phyloP scores from a whole-genome alignment of 768 basidiomycete species.

The Suillus brevipes region DNA sequence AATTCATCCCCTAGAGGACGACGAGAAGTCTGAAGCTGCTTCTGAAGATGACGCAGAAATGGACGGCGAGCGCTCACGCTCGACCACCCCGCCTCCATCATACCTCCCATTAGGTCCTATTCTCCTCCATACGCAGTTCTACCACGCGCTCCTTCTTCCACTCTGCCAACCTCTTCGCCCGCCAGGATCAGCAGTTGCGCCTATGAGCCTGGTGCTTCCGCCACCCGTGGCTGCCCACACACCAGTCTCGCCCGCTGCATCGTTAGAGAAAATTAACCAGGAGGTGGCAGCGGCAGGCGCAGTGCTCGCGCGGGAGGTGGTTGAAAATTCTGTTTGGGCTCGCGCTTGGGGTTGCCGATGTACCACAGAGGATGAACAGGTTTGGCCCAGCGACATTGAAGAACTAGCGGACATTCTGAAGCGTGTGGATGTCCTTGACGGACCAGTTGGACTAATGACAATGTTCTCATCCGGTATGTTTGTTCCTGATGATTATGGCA shows the following conservation, averaged over 20 bases:
- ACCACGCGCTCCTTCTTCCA: slow-evolving; percentile 62
- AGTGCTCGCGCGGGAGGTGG: slow-evolving; percentile 64
- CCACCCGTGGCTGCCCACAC: slow-evolving; percentile 64
- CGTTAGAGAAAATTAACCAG: slow-evolving; percentile 59
- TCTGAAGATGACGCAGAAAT: slow-evolving; percentile 43
- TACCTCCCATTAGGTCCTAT: slow-evolving; percentile 73
- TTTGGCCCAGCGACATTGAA: slow-evolving; percentile 63
- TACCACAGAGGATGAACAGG: slow-evolving; percentile 5
- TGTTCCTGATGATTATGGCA: slow-evolving; percentile 12
- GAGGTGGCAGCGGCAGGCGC: slow-evolving; percentile 67
- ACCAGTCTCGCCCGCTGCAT: slow-evolving; percentile 80
- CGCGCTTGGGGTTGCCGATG: slow-evolving; percentile 53
- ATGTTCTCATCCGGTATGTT: slow-evolving; percentile 44
- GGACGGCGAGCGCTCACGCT: slow-evolving; percentile 39
- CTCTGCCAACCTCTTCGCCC: slow-evolving; percentile 60
- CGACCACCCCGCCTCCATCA: slow-evolving; percentile 67
- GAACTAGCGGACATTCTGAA: slow-evolving; percentile 40
- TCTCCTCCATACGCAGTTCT: slow-evolving; percentile 67
- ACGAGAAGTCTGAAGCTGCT: slow-evolving; percentile 40
- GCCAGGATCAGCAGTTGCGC: slow-evolving; percentile 51
- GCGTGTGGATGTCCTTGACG: slow-evolving; percentile 37
- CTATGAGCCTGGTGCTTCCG: slow-evolving; percentile 42
- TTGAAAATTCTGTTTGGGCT: slow-evolving; percentile 72
- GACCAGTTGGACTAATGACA: slow-evolving; percentile 42
- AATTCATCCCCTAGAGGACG: slow-evolving; percentile 23